Evolutionary conservation across 768 basidiomycete species (phyloP), one percentile per base, ranked within the genome.

Genomic region (Neoboletus brunneissimus): DNA sequence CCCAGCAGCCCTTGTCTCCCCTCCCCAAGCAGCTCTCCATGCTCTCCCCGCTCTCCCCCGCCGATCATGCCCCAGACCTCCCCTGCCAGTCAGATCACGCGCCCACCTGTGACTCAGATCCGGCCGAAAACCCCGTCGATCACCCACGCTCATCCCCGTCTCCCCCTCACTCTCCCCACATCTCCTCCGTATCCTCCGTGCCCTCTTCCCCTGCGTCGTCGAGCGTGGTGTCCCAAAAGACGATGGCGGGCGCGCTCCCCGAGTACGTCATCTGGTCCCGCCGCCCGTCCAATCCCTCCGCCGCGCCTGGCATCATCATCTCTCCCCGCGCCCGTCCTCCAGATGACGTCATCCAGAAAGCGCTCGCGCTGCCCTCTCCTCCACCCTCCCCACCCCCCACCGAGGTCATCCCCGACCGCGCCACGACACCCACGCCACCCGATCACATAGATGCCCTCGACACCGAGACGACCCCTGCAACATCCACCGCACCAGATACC

Each of bases 241-340:
- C 25, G 22, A 48, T 43, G 49, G n/a, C 50, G 27, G 29, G 5
- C 32, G 15, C 45, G 25, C 11, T 25, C 44, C 34, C 72, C 11
- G 72, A 73, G 37, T 89, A 82, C 73, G 86, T 83, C 5, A 81
- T 91, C 37, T 90, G 87, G 87, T 87, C 88, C 0, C 79, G 80
- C n/a, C 81, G 87, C 25, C 89, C 89, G 0, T 72, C 76, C 3
- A 74, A 89, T 66, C 89, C 89, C 0, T 73, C 79, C 4, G 67
- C 72, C 44, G 89, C 88, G 0, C 87, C 87, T 1, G 81, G 84
- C 4, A 81, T 90, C 55, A 88, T 90, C 60, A 86, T 91, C 27
- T 88, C 88, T 1, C 78, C 84, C 0, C 71, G 65, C 22, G 85
- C 87, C 3, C 75, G 77, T 37, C 89, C 89, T 4, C 88, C 89